Conservation (phyloP, 495 filamentous ascomycete species). For the Margaritispora aquatica region DNA sequence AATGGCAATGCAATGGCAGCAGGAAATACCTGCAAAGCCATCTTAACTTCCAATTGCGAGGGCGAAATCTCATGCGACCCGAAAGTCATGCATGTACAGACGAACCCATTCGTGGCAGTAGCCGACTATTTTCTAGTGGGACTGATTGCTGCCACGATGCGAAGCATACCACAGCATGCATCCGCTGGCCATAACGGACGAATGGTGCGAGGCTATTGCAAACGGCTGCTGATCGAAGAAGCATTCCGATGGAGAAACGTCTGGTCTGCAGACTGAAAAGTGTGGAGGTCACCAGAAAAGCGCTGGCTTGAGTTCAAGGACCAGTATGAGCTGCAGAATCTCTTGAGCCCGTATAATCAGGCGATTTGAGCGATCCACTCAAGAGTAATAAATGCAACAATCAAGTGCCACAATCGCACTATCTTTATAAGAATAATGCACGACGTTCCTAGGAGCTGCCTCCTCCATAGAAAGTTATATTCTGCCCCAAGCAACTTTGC, state of each 20-base stretch:
- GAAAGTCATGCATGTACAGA: slow-evolving; percentile 15
- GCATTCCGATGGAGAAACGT: slow-evolving; percentile 2
- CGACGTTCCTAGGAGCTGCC: background rate
- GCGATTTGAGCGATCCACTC: background rate
- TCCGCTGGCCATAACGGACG: slow-evolving; percentile 4
- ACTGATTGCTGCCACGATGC: slow-evolving; percentile 21
- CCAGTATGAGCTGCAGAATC: background rate
- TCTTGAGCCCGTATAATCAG: background rate
- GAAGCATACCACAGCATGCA: slow-evolving; percentile 19
- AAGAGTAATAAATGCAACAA: background rate
- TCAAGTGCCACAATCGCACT: background rate
- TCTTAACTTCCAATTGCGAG: slow-evolving; percentile 21
- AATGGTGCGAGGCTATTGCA: slow-evolving; percentile 18
- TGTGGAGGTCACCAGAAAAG: background rate
- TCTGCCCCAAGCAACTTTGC: background rate
- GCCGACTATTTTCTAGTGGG: slow-evolving; percentile 15
- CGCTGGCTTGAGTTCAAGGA: background rate
- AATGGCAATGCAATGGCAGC: slow-evolving; percentile 4
- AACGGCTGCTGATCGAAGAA: slow-evolving; percentile 19
- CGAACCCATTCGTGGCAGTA: slow-evolving; percentile 14
- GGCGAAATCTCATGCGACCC: slow-evolving; percentile 13
- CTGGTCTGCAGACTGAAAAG: slow-evolving; percentile 1
- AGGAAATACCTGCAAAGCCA: slow-evolving; percentile 14
- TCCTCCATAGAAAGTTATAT: background rate
- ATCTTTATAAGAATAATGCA: background rate